Percentiles rank a stretch among this genome's conserved stretches.
Evolutionary conservation across 23 red algal species (phyloP).

Genomic region (Gracilaria vermiculophylla): DNA sequence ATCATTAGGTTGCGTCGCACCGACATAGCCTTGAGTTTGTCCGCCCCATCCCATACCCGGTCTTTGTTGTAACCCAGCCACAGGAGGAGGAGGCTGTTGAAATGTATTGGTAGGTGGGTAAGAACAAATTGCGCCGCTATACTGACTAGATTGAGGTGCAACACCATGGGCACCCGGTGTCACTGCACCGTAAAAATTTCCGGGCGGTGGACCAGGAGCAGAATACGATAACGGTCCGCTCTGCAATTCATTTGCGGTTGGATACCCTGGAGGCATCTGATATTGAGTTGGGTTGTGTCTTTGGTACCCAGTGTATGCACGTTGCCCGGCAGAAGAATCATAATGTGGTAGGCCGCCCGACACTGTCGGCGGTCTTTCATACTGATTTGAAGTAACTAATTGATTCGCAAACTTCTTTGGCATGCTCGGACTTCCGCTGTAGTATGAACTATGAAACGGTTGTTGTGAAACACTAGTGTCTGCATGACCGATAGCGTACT

Average conservation of each 20-base stretch:
- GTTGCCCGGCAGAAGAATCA: neutral
- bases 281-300: neutral
- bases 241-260: neutral
- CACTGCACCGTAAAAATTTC: neutral
- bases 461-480: neutral
- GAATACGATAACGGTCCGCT: neutral
- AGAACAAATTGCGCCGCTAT: neutral
- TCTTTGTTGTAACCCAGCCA: neutral
- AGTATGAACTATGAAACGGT: neutral
- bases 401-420: neutral
- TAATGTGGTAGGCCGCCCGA: neutral
- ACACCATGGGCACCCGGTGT: neutral
- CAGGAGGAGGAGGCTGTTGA: neutral
- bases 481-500: neutral
- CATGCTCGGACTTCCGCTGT: neutral
- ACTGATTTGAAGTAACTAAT: neutral
- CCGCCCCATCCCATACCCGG: neutral
- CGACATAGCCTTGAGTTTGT: neutral
- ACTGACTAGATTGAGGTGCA: neutral
- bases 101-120: neutral
- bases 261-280: neutral
- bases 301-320: neutral
- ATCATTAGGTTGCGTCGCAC: neutral
- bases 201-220: neutral
- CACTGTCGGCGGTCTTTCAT: neutral